A percentile compares a stretch with the other conserved stretches of the same genome.
phyloP scores from a whole-genome alignment of 1,139 yeast genomes.

The Candida sanyaensis region DNA sequence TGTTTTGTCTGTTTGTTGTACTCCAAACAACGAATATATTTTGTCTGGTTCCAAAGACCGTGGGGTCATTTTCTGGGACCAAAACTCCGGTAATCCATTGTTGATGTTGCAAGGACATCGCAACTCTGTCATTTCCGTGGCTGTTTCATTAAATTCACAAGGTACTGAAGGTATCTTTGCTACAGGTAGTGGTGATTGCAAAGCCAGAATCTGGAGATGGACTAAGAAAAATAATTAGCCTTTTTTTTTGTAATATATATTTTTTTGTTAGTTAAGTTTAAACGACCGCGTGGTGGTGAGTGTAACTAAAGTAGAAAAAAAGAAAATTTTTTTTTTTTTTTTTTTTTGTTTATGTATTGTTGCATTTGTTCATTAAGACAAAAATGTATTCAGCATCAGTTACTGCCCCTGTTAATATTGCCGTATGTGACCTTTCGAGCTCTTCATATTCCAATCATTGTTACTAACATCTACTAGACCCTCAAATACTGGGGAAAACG shows the following conservation, averaged over 20 bases:
- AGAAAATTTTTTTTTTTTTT: too few species aligned
- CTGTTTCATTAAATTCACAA: constrained; percentile 77
- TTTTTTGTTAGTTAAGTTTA: not conserved
- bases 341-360: not conserved
- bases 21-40: constrained; percentile 91
- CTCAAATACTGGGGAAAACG: constrained; percentile 98
- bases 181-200: constrained; percentile 97
- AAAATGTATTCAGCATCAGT: constrained; percentile 69
- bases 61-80: constrained; percentile 98
- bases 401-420: constrained; percentile 97
- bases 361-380: constrained; percentile 1
- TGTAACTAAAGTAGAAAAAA: too few species aligned
- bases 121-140: constrained; percentile 93
- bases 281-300: not conserved
- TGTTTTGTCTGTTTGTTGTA: constrained; percentile 90
- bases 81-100: constrained; percentile 86
- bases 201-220: constrained; percentile 95
- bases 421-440: constrained; percentile 50
- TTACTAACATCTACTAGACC: constrained; percentile 50
- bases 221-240: constrained; percentile 21
- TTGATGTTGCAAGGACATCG: constrained; percentile 97
- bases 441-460: not conserved
- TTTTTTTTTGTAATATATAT: not conserved
- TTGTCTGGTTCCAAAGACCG: constrained; percentile 96
- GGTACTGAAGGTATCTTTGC: constrained; percentile 83